Percentiles rank a stretch among this genome's conserved stretches.
phyloP scores from a whole-genome alignment of 371 early-diverging fungal species.

The Amoeboaphelidium protococcarum region DNA sequence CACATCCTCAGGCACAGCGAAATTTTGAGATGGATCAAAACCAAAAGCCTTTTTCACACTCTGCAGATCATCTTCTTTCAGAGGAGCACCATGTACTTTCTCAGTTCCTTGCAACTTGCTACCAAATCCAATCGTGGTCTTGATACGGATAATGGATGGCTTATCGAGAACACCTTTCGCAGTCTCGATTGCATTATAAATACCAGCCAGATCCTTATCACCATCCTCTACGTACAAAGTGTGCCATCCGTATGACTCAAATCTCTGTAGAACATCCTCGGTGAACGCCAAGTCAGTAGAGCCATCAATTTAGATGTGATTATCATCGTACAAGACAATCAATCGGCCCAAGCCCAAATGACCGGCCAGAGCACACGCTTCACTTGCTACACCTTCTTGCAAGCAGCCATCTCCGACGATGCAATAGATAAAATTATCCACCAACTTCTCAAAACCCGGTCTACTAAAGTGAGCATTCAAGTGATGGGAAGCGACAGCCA shows the following conservation, averaged over 20 bases:
- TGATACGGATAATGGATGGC: conserved; percentile 64
- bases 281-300: conserved; percentile 59
- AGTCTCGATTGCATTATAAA: conserved; percentile 40
- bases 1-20: conserved; percentile 29
- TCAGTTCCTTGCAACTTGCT: conserved; percentile 61
- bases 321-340: conserved; percentile 90
- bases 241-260: conserved; percentile 85
- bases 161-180: conserved; percentile 60
- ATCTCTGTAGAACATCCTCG: conserved; percentile 75
- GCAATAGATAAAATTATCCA: conserved; percentile 63
- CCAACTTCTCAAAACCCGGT: conserved; percentile 44
- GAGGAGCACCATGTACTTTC: conserved; percentile 66
- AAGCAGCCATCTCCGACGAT: conserved; percentile 96
- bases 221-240: conserved; percentile 52
- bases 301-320: conserved; percentile 84
- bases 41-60: conserved; percentile 62
- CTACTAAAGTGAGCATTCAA: conserved; percentile 70
- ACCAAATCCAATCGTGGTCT: conserved; percentile 58
- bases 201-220: conserved; percentile 39
- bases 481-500: conserved; percentile 74
- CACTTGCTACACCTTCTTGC: conserved; percentile 93
- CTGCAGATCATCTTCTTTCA: conserved; percentile 52
- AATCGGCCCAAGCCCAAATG: conserved; percentile 88
- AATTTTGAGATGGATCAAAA: conserved; percentile 44
- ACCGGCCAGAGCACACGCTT: conserved; percentile 92